These are phyloP conservation scores for Purpureocillium lavendulum DNA, from an alignment of 2,329 filamentous ascomycete species.

Conservation along the genomic window DNA sequence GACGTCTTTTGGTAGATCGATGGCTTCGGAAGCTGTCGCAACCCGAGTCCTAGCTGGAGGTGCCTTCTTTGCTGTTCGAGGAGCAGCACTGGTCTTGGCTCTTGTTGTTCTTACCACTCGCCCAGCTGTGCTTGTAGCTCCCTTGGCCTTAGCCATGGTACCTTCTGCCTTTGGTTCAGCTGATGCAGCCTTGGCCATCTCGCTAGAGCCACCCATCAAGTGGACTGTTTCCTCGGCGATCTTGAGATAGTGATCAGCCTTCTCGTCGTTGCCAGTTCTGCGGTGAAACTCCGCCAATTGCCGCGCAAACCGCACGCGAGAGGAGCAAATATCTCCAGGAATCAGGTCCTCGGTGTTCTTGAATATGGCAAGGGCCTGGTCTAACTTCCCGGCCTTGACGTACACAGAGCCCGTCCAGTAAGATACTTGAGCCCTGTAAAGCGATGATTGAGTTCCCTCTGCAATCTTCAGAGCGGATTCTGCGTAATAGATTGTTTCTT, in stretches of 20 bases:
- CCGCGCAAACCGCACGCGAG: constrained; percentile 37
- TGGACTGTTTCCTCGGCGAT: constrained; percentile 41
- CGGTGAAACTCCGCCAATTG: constrained; percentile 48
- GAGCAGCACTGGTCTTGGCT: constrained; percentile 4
- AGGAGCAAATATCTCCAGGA: constrained; percentile 27
- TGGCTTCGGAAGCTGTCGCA: constrained; percentile 8
- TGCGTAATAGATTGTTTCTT: constrained; percentile 81
- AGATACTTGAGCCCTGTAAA: constrained; percentile 46
- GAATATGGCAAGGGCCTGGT: constrained; percentile 48
- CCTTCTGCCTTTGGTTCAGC: not conserved
- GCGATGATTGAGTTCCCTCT: constrained; percentile 53
- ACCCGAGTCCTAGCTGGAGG: constrained; percentile 12
- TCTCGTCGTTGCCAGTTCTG: constrained; percentile 35
- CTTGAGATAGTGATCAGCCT: constrained; percentile 33
- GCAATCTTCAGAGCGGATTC: constrained; percentile 78
- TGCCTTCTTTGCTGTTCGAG: constrained; percentile 8
- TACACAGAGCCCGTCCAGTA: constrained; percentile 48
- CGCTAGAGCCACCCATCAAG: constrained; percentile 18
- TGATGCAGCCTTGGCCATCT: constrained; percentile 1
- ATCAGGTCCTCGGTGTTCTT: constrained; percentile 45
- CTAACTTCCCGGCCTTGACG: constrained; percentile 47
- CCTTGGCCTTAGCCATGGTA: constrained; percentile 2
- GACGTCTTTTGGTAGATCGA: constrained; percentile 19
- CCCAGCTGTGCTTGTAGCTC: too few species aligned
- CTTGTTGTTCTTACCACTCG: constrained; percentile 14